Conservation (phyloP, 345 rosid species). For the Melaleuca quinquenervia region DNA sequence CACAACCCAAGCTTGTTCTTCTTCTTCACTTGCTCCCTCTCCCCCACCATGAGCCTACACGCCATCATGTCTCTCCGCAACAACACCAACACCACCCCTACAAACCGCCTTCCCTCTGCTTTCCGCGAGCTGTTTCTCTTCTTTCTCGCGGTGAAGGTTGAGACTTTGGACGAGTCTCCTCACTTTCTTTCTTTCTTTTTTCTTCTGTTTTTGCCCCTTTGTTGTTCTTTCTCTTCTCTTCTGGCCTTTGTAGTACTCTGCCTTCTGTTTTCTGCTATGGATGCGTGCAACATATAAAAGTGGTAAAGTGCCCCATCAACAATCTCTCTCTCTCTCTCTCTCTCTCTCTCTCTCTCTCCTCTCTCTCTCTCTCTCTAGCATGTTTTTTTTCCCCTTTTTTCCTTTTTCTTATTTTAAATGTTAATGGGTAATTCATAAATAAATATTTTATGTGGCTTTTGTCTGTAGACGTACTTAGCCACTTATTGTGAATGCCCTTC, state of each 20-base stretch:
- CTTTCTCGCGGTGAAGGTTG: not conserved
- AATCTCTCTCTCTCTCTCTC: not conserved
- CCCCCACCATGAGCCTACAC: not conserved
- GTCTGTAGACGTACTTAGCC: not conserved
- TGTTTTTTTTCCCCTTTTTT: not conserved
- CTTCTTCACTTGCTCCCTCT: not conserved
- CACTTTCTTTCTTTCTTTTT: not conserved
- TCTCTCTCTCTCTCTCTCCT: not conserved
- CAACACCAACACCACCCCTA: not conserved
- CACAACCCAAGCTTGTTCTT: not conserved
- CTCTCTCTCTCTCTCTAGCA: not conserved
- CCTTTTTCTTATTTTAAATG: not conserved
- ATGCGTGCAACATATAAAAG: slow-evolving; percentile 64
- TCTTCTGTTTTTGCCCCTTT: not conserved
- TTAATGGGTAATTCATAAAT: not conserved
- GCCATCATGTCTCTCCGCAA: not conserved
- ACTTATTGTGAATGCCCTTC: not conserved
- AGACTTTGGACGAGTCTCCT: not conserved
- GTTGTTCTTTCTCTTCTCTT: not conserved
- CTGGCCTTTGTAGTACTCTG: not conserved
- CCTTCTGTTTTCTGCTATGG: slow-evolving; percentile 27
- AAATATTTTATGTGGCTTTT: not conserved
- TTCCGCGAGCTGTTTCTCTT: not conserved
- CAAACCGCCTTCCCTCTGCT: not conserved
- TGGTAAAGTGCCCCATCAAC: slow-evolving; percentile 18